Percentiles rank a stretch among this genome's conserved stretches.
These are phyloP conservation scores for Chenopodium suecicum DNA, from an alignment of 148 eudicot genomes.

Conservation along the genomic window DNA sequence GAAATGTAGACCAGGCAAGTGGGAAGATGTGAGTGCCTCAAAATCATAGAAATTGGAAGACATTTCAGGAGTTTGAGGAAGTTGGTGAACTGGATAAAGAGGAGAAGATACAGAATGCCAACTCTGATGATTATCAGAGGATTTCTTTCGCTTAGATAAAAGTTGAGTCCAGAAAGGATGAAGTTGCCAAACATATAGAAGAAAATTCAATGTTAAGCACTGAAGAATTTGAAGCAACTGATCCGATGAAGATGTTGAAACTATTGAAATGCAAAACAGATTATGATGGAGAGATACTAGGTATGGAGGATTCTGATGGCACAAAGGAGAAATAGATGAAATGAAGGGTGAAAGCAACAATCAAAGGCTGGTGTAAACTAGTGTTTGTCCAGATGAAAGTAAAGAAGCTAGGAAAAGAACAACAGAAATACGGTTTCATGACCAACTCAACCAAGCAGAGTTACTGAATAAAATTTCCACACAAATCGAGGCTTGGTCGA, in stretches of 20 bases:
- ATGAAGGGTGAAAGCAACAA: conserved; percentile 23
- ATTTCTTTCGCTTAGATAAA: conserved; percentile 8
- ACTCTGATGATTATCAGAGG: conserved; percentile 22
- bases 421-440: conserved; percentile 6
- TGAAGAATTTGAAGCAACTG: conserved; percentile 22
- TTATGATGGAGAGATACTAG: conserved; percentile 20
- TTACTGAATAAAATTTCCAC: conserved; percentile 33
- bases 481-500: conserved; percentile 25
- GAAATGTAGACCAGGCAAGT: conserved; percentile 15
- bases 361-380: conserved; percentile 5
- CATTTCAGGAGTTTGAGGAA: conserved; percentile 19
- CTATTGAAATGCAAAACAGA: conserved; percentile 10
- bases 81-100: not conserved
- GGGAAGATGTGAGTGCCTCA: conserved; percentile 25
- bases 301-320: conserved; percentile 12
- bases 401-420: not conserved
- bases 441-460: conserved; percentile 28
- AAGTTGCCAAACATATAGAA: conserved; percentile 13
- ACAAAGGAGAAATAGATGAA: conserved; percentile 13
- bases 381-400: conserved; percentile 6
- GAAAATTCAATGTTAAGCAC: not conserved
- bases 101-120: not conserved
- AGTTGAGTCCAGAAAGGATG: conserved; percentile 17
- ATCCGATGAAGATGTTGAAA: not conserved
- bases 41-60: conserved; percentile 14